Base-by-base conservation (phyloP, 2,329 filamentous ascomycete species). In the Alternaria ventricosa region DNA sequence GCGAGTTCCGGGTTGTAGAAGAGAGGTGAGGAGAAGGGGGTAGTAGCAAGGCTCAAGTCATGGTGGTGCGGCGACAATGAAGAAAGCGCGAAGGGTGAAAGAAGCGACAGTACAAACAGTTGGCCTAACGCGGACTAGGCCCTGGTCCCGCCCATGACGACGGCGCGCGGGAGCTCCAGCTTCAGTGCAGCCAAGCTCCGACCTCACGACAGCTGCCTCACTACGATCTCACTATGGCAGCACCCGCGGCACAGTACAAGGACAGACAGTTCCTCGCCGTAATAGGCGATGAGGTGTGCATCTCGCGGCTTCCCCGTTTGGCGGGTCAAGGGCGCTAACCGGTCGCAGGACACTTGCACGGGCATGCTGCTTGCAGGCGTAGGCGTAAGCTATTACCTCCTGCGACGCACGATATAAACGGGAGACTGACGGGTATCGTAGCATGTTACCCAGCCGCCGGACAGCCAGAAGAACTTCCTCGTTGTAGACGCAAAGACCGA, bases 191-290 rank as follows among this genome's bases (percentile, higher is more conserved):
- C 63, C 71, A 62, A 68, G 68, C 69, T 69, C 57, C 64, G 30
- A 67, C 67, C 64, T 69, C 63, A 71, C 65, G 60, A 68, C 49
- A 63, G 67, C 61, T 62, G 66, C 60, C 61, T 61, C 41, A 33
- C 45, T 13, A 59, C 49, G 65, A 46, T 55, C 70, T 80, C 60
- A 25, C 46, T 47, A 91, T 91, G 88, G 86, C 89, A 73, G 84
- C 88, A 70, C 82, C 87, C 61, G 78, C 83, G 53, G 84, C 88
- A 65, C 83, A 86, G 70, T 89, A 88, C 81, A 89, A 88, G 84
- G 94, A 98, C 83, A 89, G 96, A 75, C 92, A 99, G 83, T 97
- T 99, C 79, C 89, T 99, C 63, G 96, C 96, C 69, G 95, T 99
- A 53, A 99, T 99, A 78, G 96, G 96, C 56, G 96, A 99, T 81